Conservation (phyloP, 306 rosid species). For the Begonia fuchsioides region DNA sequence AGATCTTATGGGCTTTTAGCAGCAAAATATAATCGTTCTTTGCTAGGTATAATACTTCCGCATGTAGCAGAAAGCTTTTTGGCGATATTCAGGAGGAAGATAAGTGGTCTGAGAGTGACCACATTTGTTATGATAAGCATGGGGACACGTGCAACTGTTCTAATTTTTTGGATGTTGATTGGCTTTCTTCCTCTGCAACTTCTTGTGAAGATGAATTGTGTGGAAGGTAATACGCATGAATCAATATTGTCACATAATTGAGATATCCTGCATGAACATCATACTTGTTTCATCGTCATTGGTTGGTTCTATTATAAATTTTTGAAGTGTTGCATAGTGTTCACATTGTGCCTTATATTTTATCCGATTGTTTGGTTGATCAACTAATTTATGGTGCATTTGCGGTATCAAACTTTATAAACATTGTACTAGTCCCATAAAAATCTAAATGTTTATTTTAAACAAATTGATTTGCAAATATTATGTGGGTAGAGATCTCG, state of each 20-base stretch:
- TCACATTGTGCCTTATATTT: too few relatives aligned
- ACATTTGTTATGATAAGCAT: constrained; percentile 47
- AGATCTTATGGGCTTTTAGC: not conserved
- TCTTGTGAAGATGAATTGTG: constrained; percentile 75
- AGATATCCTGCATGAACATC: too few relatives aligned
- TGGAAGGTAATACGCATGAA: constrained; percentile 41
- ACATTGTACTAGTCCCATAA: too few relatives aligned
- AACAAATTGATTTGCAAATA: too few relatives aligned
- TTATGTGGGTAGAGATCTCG: too few relatives aligned
- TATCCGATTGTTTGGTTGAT: too few relatives aligned
- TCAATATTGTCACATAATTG: not conserved
- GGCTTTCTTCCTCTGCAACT: constrained; percentile 84
- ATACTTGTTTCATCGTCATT: too few relatives aligned
- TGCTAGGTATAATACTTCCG: constrained; percentile 17
- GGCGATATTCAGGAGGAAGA: constrained; percentile 35
- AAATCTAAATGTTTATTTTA: too few relatives aligned
- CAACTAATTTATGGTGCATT: too few relatives aligned
- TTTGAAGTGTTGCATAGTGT: too few relatives aligned
- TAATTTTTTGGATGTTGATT: constrained; percentile 50
- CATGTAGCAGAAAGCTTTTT: constrained; percentile 38
- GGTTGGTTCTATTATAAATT: too few relatives aligned
- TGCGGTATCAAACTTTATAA: too few relatives aligned
- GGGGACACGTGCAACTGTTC: constrained; percentile 63
- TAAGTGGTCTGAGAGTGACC: constrained; percentile 28
- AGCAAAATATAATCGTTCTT: not conserved